Conservation (phyloP, 2,329 filamentous ascomycete genomes). For the Hansfordia pulvinata region DNA sequence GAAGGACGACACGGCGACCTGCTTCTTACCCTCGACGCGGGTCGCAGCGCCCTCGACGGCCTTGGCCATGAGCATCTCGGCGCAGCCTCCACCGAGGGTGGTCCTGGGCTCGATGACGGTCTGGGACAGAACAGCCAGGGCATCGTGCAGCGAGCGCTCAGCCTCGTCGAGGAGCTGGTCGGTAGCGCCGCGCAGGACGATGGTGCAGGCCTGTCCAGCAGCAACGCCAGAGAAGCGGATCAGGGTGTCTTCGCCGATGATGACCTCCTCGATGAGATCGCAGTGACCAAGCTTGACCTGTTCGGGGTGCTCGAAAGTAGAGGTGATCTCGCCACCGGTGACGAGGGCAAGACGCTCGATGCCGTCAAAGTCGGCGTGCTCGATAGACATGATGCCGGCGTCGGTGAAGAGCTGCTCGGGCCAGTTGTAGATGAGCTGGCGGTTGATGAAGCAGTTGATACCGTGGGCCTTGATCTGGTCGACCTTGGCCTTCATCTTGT, state of each 20-base stretch:
- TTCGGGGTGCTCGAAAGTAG: slow-evolving; percentile 95
- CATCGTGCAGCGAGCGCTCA: slow-evolving; percentile 90
- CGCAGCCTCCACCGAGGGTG: slow-evolving; percentile 88
- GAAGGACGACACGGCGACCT: slow-evolving; percentile 83
- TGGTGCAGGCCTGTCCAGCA: slow-evolving; percentile 87
- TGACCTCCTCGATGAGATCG: slow-evolving; percentile 92
- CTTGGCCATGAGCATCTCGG: slow-evolving; percentile 99
- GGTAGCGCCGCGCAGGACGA: slow-evolving; percentile 89
- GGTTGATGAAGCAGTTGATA: slow-evolving; percentile 99
- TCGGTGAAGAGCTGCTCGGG: slow-evolving; percentile 97
- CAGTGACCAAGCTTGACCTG: slow-evolving; percentile 93
- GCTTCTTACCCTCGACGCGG: slow-evolving; percentile 92
- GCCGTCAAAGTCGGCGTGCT: slow-evolving; percentile 97
- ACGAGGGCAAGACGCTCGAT: slow-evolving; percentile 91
- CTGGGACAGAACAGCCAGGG: slow-evolving; percentile 88
- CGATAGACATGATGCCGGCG: slow-evolving; percentile 94
- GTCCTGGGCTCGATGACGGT: slow-evolving; percentile 90
- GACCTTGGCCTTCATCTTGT: slow-evolving; percentile 99
- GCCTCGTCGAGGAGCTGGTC: slow-evolving; percentile 96
- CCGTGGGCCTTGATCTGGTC: slow-evolving; percentile 97
- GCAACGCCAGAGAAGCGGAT: slow-evolving; percentile 97
- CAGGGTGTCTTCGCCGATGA: slow-evolving; percentile 93
- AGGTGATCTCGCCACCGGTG: slow-evolving; percentile 93
- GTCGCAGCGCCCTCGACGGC: slow-evolving; percentile 89
- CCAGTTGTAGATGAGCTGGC: slow-evolving; percentile 99